Conservation (phyloP, 805 yeast species). For the Suhomyces tanzawaensis region DNA sequence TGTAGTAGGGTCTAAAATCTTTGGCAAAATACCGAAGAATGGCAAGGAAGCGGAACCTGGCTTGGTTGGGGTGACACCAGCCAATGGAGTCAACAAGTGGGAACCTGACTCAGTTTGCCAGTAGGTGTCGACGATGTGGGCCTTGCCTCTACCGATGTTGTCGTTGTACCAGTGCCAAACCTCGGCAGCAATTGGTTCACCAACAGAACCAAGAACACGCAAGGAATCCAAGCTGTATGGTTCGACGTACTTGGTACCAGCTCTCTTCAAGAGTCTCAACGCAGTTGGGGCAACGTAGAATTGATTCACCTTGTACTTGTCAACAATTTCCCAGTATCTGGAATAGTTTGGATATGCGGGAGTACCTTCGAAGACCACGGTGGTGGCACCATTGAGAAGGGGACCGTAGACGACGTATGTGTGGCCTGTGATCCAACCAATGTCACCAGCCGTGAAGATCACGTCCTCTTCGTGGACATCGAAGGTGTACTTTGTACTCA, state of each 20-base stretch:
- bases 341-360: slow-evolving; percentile 82
- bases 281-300: slow-evolving; percentile 88
- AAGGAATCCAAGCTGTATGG: slow-evolving; percentile 61
- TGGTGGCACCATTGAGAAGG: slow-evolving; percentile 68
- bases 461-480: slow-evolving; percentile 74
- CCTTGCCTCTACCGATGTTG: slow-evolving; percentile 64
- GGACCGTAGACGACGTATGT: slow-evolving; percentile 84
- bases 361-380: slow-evolving; percentile 82
- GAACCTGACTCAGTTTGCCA: slow-evolving; percentile 91
- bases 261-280: slow-evolving; percentile 68
- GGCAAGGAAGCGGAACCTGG: slow-evolving; percentile 87
- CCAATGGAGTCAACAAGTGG: slow-evolving; percentile 73
- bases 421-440: slow-evolving; percentile 92
- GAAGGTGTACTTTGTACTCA: slow-evolving; percentile 73
- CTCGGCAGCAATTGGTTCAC: slow-evolving; percentile 84
- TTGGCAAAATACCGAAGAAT: slow-evolving; percentile 76
- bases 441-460: slow-evolving; percentile 84
- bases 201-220: slow-evolving; percentile 77
- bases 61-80: slow-evolving; percentile 73
- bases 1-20: slow-evolving; percentile 68
- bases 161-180: slow-evolving; percentile 86
- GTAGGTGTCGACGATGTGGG: slow-evolving; percentile 78
- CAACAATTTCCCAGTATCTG: slow-evolving; percentile 77
- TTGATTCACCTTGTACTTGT: slow-evolving; percentile 68
- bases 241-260: slow-evolving; percentile 63